A percentile compares a stretch with the other conserved stretches of the same genome.
Evolutionary conservation across 768 basidiomycete species (phyloP).

Genomic region (Suillus clintonianus): DNA sequence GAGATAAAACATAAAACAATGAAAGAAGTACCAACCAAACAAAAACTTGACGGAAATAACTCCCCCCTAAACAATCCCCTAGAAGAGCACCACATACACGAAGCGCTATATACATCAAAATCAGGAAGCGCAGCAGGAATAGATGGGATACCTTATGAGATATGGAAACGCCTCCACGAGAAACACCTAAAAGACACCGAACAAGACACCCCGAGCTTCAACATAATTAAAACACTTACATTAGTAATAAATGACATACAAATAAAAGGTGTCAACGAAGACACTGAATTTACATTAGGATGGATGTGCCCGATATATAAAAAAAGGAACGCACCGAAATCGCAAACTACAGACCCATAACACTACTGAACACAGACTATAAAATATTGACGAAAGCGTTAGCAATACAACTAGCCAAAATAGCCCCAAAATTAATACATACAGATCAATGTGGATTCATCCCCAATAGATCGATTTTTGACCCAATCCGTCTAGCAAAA

Average conservation of each 20-base stretch:
- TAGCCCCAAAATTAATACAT: conserved; percentile 32
- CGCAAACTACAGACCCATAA: conserved; percentile 41
- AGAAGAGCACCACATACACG: conserved; percentile 18
- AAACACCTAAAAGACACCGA: neutral
- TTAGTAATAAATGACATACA: conserved; percentile 24
- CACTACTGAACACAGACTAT: conserved; percentile 37
- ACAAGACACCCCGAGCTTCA: conserved; percentile 12
- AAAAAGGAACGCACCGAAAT: conserved; percentile 32
- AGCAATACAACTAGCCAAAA: conserved; percentile 17
- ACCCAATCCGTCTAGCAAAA: conserved; percentile 33
- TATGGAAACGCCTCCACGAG: conserved; percentile 20
- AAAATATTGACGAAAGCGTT: conserved; percentile 32
- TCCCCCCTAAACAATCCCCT: neutral
- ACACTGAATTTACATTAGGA: conserved; percentile 28
- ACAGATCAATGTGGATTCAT: conserved; percentile 43
- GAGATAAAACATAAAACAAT: no score
- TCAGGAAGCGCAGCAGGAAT: conserved; percentile 25
- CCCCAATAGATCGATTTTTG: conserved; percentile 27
- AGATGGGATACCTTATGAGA: conserved; percentile 32
- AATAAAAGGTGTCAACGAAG: conserved; percentile 15
- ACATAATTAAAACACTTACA: conserved; percentile 9
- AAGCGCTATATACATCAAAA: conserved; percentile 12
- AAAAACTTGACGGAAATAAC: no score
- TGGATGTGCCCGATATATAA: conserved; percentile 43
- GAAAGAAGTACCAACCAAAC: no score